Evolutionary conservation across 2,329 filamentous ascomycete genomes (phyloP).

Genomic region (Calonectria fujianensis): DNA sequence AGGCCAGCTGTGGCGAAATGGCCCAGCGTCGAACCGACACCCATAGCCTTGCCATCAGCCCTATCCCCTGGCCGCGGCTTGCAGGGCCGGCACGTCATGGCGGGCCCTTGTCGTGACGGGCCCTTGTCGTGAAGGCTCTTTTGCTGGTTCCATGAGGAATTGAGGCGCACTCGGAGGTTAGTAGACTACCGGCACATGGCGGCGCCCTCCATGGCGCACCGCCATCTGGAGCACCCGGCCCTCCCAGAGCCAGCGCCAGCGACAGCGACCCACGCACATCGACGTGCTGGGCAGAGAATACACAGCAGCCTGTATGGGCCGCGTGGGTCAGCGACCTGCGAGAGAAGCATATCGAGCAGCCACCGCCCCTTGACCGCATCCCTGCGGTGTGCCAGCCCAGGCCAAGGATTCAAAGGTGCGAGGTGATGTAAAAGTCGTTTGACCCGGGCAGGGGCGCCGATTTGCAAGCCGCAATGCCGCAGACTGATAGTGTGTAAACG

Average conservation of each 20-base stretch:
- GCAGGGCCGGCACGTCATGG: constrained; percentile 53
- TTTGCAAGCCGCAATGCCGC: constrained; percentile 34
- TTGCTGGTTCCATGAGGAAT: constrained; percentile 29
- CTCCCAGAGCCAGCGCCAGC: constrained; percentile 18
- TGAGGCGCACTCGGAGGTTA: constrained; percentile 33
- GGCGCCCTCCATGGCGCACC: constrained; percentile 23
- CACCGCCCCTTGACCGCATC: constrained; percentile 24
- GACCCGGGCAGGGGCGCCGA: constrained; percentile 30
- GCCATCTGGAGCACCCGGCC: constrained; percentile 22
- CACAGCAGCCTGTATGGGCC: constrained; percentile 39
- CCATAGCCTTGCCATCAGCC: constrained; percentile 53
- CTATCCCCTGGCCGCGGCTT: constrained; percentile 51
- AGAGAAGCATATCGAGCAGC: constrained; percentile 37
- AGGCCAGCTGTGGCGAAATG: constrained; percentile 55
- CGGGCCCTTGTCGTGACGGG: constrained; percentile 21
- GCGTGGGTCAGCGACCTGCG: constrained; percentile 45
- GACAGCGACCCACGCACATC: constrained; percentile 39
- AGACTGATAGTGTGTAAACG: constrained; percentile 39
- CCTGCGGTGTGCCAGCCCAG: constrained; percentile 37
- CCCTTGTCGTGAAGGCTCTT: constrained; percentile 24
- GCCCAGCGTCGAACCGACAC: constrained; percentile 47
- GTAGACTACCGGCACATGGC: constrained; percentile 36
- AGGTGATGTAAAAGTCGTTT: constrained; percentile 38
- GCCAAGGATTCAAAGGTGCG: constrained; percentile 24
- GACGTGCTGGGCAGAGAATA: neutral